Evolutionary conservation across 2,329 filamentous ascomycete genomes (phyloP), one percentile per base, ranked within the genome.

Genomic region (Beauveria caledonica): DNA sequence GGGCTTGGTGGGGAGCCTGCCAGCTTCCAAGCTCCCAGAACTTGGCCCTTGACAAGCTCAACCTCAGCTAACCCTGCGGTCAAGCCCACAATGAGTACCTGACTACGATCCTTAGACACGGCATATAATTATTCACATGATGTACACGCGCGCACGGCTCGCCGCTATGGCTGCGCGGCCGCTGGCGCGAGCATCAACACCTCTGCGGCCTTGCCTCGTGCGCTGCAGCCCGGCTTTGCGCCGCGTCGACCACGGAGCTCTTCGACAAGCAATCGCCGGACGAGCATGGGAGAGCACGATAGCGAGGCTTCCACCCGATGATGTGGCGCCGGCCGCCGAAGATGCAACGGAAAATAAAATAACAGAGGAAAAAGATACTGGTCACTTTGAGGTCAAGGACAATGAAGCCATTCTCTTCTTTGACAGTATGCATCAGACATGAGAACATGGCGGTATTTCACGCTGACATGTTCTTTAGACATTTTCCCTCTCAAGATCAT

Each of bases 401-500:
- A 88, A 92, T 66, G 90, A 97, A 75, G 87, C 88, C 0, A 86
- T 97, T 50, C 73, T 97, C 7, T 99, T 95, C 76, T 87, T 97
- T 68, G 92, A 96, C 71, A 96, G 89, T 92, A 74, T 70, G 85
- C 69, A 40, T 11, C 57, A 15, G 3, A n/a, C 8, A 11, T 15
- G 4, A 39, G 13, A 29, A 15, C 23, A 9, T 4, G n/a, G 21
- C 9, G 9, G 60, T 66, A 23, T 66, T n/a, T 33, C 9, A n/a
- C 17, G 15, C 23, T 17, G 2, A 29, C 62, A 21, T 4, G 15
- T 3, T 3, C 39, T 5, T 15, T 23, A 92, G 89, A 94, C 73
- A 81, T 97, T 54, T 95, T 95, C 63, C 93, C 93, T 1, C 78
- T 94, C 29, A 89, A 85, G 66, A 80, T 96, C 39, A 78, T 74